Percentiles rank a stretch among this genome's conserved stretches.
These are phyloP conservation scores for Colletotrichum endophyticum DNA, from an alignment of 2,329 filamentous ascomycete genomes.

Conservation along the genomic window DNA sequence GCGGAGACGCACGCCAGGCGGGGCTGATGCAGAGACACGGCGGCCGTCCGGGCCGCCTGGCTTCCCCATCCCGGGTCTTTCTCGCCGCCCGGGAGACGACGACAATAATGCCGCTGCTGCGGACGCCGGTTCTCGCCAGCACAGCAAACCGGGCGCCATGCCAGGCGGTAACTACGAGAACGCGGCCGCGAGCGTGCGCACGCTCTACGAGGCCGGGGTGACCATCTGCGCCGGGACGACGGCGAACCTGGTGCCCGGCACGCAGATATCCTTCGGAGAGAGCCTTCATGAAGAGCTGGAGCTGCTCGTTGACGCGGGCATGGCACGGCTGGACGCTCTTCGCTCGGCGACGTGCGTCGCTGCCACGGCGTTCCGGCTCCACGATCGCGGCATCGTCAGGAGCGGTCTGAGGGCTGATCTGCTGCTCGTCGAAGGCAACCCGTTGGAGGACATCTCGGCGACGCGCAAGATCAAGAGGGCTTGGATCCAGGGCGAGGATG, in stretches of 20 bases:
- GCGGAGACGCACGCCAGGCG: not conserved
- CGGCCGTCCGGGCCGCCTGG: not conserved
- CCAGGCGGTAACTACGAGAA: constrained; percentile 24
- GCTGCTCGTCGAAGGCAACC: constrained; percentile 32
- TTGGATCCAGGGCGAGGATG: constrained; percentile 30
- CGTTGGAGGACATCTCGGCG: constrained; percentile 29
- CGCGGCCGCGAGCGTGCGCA: constrained; percentile 27
- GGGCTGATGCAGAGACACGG: too few relatives aligned
- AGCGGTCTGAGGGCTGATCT: constrained; percentile 31
- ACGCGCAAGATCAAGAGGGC: constrained; percentile 27
- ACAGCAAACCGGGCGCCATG: not conserved
- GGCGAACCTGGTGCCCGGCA: constrained; percentile 22
- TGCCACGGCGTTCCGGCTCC: constrained; percentile 24
- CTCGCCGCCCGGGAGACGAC: not conserved
- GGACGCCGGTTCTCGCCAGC: not conserved
- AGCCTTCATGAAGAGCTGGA: constrained; percentile 27
- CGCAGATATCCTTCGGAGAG: constrained; percentile 19
- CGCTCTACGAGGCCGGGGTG: constrained; percentile 30
- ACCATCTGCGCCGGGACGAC: constrained; percentile 35
- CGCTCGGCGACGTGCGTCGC: constrained; percentile 25
- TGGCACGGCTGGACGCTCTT: constrained; percentile 22
- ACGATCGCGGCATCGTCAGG: constrained; percentile 28
- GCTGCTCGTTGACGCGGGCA: constrained; percentile 24
- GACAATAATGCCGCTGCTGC: not conserved
- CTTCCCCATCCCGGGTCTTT: not conserved